A percentile compares a stretch with the other conserved stretches of the same genome.
Evolutionary conservation across 2,329 filamentous ascomycete genomes (phyloP).

Genomic region (Stachybotrys chartarum): DNA sequence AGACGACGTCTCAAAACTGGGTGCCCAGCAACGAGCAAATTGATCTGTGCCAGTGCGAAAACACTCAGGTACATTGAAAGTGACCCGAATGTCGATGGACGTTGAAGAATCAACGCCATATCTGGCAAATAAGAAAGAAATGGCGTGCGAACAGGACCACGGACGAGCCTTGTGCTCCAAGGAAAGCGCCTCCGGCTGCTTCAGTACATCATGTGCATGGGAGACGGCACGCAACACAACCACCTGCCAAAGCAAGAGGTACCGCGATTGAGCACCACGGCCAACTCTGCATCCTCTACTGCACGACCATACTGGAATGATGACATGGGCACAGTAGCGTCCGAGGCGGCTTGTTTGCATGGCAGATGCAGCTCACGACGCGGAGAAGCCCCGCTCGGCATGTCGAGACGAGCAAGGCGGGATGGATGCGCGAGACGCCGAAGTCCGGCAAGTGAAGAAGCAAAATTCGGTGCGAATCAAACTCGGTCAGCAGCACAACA

Average conservation of each 20-base stretch:
- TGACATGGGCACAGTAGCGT: not conserved
- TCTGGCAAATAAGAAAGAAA: slow-evolving; percentile 20
- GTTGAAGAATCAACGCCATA: slow-evolving; percentile 20
- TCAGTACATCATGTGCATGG: too few relatives aligned
- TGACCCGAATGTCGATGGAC: slow-evolving; percentile 44
- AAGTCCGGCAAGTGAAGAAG: not conserved
- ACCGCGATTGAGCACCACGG: too few relatives aligned
- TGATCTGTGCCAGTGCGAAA: slow-evolving; percentile 51
- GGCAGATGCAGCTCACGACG: not conserved
- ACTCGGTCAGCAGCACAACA: not conserved
- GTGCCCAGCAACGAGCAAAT: slow-evolving; percentile 48
- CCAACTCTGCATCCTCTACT: too few relatives aligned
- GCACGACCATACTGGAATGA: not conserved
- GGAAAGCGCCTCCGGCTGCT: not conserved
- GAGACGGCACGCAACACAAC: too few relatives aligned
- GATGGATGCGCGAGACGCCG: not conserved
- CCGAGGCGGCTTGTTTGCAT: not conserved
- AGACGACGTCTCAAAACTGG: slow-evolving; percentile 48
- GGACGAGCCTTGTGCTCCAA: not conserved
- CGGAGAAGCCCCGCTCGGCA: not conserved
- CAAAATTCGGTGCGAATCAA: not conserved
- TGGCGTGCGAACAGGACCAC: not conserved
- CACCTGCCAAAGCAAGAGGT: too few relatives aligned
- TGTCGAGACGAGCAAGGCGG: not conserved
- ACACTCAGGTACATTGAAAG: slow-evolving; percentile 41